Percentiles rank a stretch among this genome's conserved stretches.
Evolutionary conservation across 164 flowering plant genomes (phyloP).

Genomic region (Umbilicus rupestris): DNA sequence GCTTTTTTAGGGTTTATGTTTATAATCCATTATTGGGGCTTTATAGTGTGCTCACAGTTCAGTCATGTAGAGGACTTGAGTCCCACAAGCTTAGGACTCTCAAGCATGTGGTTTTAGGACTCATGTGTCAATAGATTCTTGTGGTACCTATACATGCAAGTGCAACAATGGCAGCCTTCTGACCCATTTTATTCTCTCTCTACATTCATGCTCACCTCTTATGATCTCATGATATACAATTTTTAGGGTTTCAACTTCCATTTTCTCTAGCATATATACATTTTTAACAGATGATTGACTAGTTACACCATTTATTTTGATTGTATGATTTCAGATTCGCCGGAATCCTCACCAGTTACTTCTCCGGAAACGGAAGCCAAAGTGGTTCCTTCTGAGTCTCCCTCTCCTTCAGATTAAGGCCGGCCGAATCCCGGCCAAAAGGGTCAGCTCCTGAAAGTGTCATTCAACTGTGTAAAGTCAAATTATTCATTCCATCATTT

Average conservation of each 20-base stretch:
- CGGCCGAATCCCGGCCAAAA: background rate
- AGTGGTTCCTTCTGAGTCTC: background rate
- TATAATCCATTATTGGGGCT: no score
- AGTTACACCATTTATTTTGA: background rate
- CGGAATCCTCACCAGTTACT: background rate
- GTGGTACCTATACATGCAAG: no score
- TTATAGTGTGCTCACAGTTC: no score
- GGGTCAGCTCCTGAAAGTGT: background rate
- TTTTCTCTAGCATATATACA: no score
- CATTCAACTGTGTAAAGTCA: background rate
- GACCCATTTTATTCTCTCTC: background rate
- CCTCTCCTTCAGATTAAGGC: background rate
- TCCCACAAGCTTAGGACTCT: no score
- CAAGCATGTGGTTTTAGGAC: no score
- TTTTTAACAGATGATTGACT: no score
- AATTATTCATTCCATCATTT: background rate
- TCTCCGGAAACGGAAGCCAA: constrained; percentile 7
- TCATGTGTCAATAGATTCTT: no score
- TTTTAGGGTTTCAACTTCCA: background rate
- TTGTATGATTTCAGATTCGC: background rate
- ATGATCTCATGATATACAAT: background rate
- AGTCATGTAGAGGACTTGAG: no score
- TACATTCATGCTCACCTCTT: background rate
- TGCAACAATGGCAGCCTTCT: no score
- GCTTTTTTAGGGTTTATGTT: no score